Conservation (phyloP, 768 basidiomycete genomes). For the Naganishia antarctica region DNA sequence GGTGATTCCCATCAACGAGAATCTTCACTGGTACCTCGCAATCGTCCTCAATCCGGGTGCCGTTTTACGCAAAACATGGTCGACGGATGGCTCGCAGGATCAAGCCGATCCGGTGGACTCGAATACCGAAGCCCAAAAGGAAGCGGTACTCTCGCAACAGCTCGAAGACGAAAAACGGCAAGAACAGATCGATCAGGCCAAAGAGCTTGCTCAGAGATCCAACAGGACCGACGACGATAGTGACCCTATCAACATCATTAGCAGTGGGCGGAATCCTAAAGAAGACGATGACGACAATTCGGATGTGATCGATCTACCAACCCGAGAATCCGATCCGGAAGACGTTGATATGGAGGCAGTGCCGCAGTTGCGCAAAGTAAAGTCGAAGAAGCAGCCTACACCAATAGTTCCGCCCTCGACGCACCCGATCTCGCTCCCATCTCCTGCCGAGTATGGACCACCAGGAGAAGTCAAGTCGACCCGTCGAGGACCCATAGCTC, state of each 20-base stretch:
- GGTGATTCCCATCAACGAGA: conserved; percentile 92
- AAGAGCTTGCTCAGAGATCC: background rate
- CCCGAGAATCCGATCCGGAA: background rate
- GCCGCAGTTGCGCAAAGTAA: background rate
- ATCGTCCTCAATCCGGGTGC: conserved; percentile 78
- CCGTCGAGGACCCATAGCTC: background rate
- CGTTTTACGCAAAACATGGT: conserved; percentile 47
- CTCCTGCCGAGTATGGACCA: background rate
- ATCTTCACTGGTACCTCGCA: conserved; percentile 94
- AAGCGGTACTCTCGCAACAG: background rate
- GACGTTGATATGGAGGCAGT: conserved; percentile 13
- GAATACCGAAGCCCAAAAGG: background rate
- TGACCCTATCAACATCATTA: conserved; percentile 1
- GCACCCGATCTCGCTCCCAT: background rate
- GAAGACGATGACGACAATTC: conserved; percentile 13
- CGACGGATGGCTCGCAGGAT: background rate
- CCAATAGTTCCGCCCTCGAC: too few species aligned
- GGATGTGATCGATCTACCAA: conserved; percentile 26
- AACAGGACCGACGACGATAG: background rate
- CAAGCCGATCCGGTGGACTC: background rate
- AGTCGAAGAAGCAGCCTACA: too few species aligned
- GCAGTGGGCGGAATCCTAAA: background rate
- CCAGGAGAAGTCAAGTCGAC: background rate
- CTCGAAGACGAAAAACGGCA: background rate
- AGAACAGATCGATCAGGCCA: background rate